A percentile compares a stretch with the other conserved stretches of the same genome.
phyloP scores from a whole-genome alignment of 768 basidiomycete species.

The Dentipellis fragilis region DNA sequence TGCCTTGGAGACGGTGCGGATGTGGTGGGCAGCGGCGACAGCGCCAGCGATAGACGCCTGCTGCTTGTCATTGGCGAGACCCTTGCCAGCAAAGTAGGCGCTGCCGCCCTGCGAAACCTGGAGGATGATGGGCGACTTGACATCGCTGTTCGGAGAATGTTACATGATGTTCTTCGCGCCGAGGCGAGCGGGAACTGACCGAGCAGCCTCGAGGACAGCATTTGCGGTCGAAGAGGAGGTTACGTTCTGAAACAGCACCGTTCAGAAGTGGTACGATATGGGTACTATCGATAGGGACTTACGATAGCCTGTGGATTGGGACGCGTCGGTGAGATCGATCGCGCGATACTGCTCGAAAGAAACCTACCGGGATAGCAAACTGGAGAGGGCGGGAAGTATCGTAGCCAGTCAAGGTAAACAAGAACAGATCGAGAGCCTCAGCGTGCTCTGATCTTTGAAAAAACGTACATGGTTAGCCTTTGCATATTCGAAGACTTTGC shows the following conservation, averaged over 20 bases:
- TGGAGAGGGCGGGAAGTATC: conserved; percentile 17
- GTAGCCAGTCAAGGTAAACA: conserved; percentile 2
- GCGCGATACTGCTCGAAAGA: neutral
- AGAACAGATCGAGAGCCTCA: neutral
- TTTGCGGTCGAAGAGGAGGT: conserved; percentile 95
- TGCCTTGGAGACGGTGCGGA: conserved; percentile 75
- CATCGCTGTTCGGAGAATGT: conserved; percentile 45
- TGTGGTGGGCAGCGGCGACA: conserved; percentile 83
- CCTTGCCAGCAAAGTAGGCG: conserved; percentile 96
- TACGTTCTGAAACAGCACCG: conserved; percentile 57
- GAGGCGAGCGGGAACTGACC: conserved; percentile 32
- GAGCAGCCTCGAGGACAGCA: conserved; percentile 90
- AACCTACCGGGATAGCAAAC: conserved; percentile 81
- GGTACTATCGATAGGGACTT: conserved; percentile 23
- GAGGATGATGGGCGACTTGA: conserved; percentile 95
- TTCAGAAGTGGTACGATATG: conserved; percentile 5
- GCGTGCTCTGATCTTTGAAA: neutral
- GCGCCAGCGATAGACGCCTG: conserved; percentile 94
- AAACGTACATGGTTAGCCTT: conserved; percentile 68
- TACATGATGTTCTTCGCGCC: neutral
- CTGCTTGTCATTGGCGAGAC: conserved; percentile 88
- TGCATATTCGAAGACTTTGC: conserved; percentile 93
- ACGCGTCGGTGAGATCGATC: conserved; percentile 1
- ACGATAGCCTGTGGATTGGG: conserved; percentile 56
- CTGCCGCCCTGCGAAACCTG: conserved; percentile 96